These are phyloP conservation scores for Diaporthe citriasiana DNA, from an alignment of 2,329 filamentous ascomycete genomes.

Conservation along the genomic window DNA sequence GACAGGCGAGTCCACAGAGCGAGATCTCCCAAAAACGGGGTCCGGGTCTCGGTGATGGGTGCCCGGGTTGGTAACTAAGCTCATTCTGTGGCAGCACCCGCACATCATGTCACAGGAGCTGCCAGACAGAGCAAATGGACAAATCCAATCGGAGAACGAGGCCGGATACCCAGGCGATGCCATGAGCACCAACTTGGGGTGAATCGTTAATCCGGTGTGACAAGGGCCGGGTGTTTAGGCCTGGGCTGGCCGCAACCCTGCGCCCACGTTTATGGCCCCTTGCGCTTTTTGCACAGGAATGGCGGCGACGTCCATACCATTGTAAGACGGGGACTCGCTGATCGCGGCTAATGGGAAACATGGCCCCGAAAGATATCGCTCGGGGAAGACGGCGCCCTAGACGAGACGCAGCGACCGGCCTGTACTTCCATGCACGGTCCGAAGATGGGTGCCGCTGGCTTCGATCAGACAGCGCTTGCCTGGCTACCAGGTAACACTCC, in stretches of 20 bases:
- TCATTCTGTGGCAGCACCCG: neutral
- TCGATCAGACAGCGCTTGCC: neutral
- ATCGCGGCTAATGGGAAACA: neutral
- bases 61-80: too few species aligned
- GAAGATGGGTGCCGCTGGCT: neutral
- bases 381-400: neutral
- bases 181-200: neutral
- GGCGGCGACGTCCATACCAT: neutral
- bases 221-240: neutral
- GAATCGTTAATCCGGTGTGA: neutral
- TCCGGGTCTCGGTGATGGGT: neutral
- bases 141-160: neutral
- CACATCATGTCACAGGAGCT: neutral
- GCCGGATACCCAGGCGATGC: neutral
- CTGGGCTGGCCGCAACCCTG: slow-evolving; percentile 6
- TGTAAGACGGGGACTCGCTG: neutral
- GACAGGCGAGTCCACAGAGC: neutral
- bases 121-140: neutral
- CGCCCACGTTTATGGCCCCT: slow-evolving; percentile 21
- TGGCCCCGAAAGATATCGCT: neutral
- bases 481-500: neutral
- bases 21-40: neutral
- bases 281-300: neutral
- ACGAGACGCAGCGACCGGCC: neutral
- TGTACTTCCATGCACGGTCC: neutral